Evolutionary conservation across 495 filamentous ascomycete genomes (phyloP).

Genomic region (Trichodelitschia bisporula): DNA sequence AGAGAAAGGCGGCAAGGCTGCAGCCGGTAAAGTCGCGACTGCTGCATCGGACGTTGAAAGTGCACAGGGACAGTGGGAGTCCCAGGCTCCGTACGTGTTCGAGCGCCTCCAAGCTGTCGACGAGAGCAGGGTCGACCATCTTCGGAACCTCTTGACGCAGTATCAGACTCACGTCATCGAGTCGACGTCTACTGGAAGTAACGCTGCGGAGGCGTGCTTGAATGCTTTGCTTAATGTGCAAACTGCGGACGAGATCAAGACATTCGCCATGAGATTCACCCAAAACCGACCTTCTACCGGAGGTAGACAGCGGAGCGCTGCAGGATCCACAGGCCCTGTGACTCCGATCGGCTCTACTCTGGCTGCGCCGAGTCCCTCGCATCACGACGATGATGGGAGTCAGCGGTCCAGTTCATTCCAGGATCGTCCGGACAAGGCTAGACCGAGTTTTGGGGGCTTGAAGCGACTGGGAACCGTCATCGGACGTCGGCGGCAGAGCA

Average conservation of each 20-base stretch:
- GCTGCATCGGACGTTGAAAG: slow-evolving; percentile 52
- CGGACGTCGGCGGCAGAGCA: slow-evolving; percentile 12
- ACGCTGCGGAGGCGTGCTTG: slow-evolving; percentile 56
- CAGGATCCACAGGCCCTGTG: too few species aligned
- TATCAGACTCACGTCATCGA: slow-evolving; percentile 84
- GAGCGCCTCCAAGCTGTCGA: slow-evolving; percentile 84
- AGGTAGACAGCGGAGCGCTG: background rate
- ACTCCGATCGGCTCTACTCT: too few species aligned
- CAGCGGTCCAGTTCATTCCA: slow-evolving; percentile 15
- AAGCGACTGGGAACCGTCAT: slow-evolving; percentile 18
- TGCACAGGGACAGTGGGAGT: slow-evolving; percentile 72
- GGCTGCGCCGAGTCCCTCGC: slow-evolving; percentile 2
- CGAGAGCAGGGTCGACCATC: slow-evolving; percentile 68
- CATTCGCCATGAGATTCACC: slow-evolving; percentile 32
- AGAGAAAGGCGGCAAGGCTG: slow-evolving; percentile 56
- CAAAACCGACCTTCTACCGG: slow-evolving; percentile 1
- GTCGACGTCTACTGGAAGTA: slow-evolving; percentile 50
- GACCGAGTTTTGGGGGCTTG: slow-evolving; percentile 10
- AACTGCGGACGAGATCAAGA: slow-evolving; percentile 73
- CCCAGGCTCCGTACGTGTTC: slow-evolving; percentile 85
- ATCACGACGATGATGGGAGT: slow-evolving; percentile 11
- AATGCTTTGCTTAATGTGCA: slow-evolving; percentile 71
- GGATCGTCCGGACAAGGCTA: slow-evolving; percentile 10
- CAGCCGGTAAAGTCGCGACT: slow-evolving; percentile 51
- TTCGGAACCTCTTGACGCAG: slow-evolving; percentile 82